Base-by-base conservation (phyloP, 1,284 basidiomycete species). In the Rhizoctonia solani region DNA sequence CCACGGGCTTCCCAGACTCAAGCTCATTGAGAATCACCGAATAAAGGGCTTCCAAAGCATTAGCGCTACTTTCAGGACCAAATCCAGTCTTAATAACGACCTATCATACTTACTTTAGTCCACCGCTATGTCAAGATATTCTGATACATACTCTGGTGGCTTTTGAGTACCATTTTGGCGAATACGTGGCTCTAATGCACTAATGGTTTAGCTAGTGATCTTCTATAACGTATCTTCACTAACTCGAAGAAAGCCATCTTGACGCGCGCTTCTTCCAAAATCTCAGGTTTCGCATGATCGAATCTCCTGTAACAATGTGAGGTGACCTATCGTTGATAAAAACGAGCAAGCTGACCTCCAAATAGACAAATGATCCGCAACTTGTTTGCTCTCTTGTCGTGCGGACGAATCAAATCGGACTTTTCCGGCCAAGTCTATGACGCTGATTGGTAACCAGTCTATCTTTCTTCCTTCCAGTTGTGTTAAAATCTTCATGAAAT, bases 91-190 rank as follows among this genome's bases (percentile, higher is more conserved):
- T 50, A 8, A 50, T 34, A 4, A 29, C 13, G 47, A 25, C 13
- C 19, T 27, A 13, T 19, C 25, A 23, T 6, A 50, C 47, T 50
- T 16, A 19, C 3, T 23, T 29, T 50, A 25, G 23, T 50, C 19
- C 6, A 16, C 25, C 25, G 5, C 47, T 29, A 21, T 8, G 25
- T 23, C 23, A 29, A 21, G 21, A 37, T 3, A 34, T 16, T 4
- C 19, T 8, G 4, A 25, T n/a, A 39, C 44, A 9, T 54, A 66
- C 63, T 13, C 23, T 34, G 14, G 34, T 42, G 5, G 53, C 32
- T 46, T 49, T 66, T 21, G 63, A 54, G 30, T 66, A 66, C 63
- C 63, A 66, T 27, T 66, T 66, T 1, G 63, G 63, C 1, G 39
- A 27, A 30, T 55, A 54, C 14, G 41, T 54, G 19, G 29, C 54